phyloP scores from a whole-genome alignment of 2,329 filamentous ascomycete genomes.

The Pestalotiopsis sp. region DNA sequence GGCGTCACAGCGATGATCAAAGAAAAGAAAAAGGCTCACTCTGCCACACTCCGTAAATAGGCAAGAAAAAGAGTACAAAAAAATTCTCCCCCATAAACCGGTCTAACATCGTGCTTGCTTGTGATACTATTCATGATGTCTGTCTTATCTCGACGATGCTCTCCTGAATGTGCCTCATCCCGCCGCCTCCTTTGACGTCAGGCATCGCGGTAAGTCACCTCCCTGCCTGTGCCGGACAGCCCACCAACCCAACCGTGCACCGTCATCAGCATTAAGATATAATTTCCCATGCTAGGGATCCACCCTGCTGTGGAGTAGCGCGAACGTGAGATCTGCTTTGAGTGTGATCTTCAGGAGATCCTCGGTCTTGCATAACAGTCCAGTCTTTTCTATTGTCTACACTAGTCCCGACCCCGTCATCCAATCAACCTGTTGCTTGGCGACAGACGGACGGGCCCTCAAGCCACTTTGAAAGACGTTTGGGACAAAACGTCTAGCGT shows the following conservation, averaged over 20 bases:
- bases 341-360: background rate
- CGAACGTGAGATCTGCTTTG: background rate
- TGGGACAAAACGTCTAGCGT: no score
- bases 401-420: background rate
- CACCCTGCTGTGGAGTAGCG: background rate
- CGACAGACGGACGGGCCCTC: no score
- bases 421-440: background rate
- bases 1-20: background rate
- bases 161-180: background rate
- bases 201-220: background rate
- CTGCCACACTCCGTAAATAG: constrained; percentile 17
- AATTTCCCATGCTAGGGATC: background rate
- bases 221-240: background rate
- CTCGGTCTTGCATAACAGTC: background rate
- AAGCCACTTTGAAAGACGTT: no score
- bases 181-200: background rate
- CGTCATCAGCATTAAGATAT: background rate
- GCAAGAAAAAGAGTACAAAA: constrained; percentile 6
- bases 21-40: constrained; percentile 8
- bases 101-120: background rate
- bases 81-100: background rate
- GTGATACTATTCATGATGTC: background rate
- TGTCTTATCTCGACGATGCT: background rate
- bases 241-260: background rate
- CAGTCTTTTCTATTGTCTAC: no score